phyloP scores from a whole-genome alignment of 495 filamentous ascomycete genomes.

The Penicillium desertorum region DNA sequence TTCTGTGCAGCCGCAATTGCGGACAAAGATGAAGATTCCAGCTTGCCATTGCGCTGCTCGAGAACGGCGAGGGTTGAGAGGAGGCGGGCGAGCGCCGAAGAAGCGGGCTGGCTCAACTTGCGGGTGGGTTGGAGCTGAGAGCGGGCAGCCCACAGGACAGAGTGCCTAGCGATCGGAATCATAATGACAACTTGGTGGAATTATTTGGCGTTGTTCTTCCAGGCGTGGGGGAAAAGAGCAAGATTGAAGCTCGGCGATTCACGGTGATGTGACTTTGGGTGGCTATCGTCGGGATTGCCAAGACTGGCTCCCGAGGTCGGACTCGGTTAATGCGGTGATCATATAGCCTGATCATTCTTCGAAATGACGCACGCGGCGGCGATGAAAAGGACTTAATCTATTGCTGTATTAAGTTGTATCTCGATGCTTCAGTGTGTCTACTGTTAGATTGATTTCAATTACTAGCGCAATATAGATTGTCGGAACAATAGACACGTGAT shows the following conservation, averaged over 20 bases:
- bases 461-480: slow-evolving; percentile 7
- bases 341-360: slow-evolving; percentile 21
- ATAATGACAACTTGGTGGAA: slow-evolving; percentile 27
- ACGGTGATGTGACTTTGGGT: slow-evolving; percentile 30
- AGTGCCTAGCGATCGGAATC: slow-evolving; percentile 46
- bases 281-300: slow-evolving; percentile 36
- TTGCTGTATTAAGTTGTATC: not conserved
- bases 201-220: slow-evolving; percentile 12
- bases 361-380: slow-evolving; percentile 12
- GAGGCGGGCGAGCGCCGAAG: slow-evolving; percentile 61
- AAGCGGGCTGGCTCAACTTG: slow-evolving; percentile 34
- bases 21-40: slow-evolving; percentile 78
- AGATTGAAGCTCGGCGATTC: slow-evolving; percentile 31
- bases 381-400: not conserved
- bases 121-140: slow-evolving; percentile 38
- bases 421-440: not conserved
- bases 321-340: slow-evolving; percentile 42
- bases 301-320: slow-evolving; percentile 41
- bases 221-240: slow-evolving; percentile 17
- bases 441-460: slow-evolving; percentile 1
- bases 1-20: slow-evolving; percentile 85
- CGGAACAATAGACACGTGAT: slow-evolving; percentile 33
- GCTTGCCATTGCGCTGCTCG: slow-evolving; percentile 88
- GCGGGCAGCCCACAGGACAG: slow-evolving; percentile 51
- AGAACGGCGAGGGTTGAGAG: slow-evolving; percentile 88